Evolutionary conservation across 2,329 filamentous ascomycete species (phyloP).

Genomic region (Calonectria montana): DNA sequence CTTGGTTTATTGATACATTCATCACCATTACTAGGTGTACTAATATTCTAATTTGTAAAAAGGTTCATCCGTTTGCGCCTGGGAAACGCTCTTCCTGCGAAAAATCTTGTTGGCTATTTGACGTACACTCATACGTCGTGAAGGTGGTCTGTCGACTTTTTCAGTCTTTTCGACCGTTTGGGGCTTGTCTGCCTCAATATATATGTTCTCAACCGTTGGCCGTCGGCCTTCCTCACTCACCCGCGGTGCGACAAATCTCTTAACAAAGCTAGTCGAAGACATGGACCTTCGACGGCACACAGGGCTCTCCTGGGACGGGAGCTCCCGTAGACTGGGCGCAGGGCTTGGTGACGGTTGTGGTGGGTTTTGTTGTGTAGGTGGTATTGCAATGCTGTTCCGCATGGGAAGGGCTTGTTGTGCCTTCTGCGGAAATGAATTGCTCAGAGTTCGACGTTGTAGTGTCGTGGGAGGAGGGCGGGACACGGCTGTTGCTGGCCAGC

Average conservation of each 20-base stretch:
- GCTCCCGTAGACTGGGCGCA: slow-evolving; percentile 29
- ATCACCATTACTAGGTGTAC: slow-evolving; percentile 28
- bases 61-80: slow-evolving; percentile 39
- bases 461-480: slow-evolving; percentile 43
- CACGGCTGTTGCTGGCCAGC: slow-evolving; percentile 48
- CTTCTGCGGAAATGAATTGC: slow-evolving; percentile 32
- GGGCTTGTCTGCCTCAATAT: slow-evolving; percentile 35
- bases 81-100: slow-evolving; percentile 43
- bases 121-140: slow-evolving; percentile 43
- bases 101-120: slow-evolving; percentile 45
- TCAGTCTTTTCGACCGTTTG: slow-evolving; percentile 30
- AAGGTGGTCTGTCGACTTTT: slow-evolving; percentile 27
- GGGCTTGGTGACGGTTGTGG: slow-evolving; percentile 34
- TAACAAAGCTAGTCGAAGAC: slow-evolving; percentile 41
- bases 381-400: slow-evolving; percentile 30
- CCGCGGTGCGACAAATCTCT: slow-evolving; percentile 38
- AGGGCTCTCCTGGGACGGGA: slow-evolving; percentile 28
- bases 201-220: slow-evolving; percentile 34
- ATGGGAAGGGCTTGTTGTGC: slow-evolving; percentile 36
- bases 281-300: slow-evolving; percentile 37
- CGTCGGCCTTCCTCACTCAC: slow-evolving; percentile 38
- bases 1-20: slow-evolving; percentile 36
- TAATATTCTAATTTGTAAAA: slow-evolving; percentile 42
- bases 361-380: slow-evolving; percentile 23
- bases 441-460: slow-evolving; percentile 39